A percentile compares a stretch with the other conserved stretches of the same genome.
These are phyloP conservation scores for Ochromonas danica DNA, from an alignment of 108 stramenopile genomes.

Conservation along the genomic window DNA sequence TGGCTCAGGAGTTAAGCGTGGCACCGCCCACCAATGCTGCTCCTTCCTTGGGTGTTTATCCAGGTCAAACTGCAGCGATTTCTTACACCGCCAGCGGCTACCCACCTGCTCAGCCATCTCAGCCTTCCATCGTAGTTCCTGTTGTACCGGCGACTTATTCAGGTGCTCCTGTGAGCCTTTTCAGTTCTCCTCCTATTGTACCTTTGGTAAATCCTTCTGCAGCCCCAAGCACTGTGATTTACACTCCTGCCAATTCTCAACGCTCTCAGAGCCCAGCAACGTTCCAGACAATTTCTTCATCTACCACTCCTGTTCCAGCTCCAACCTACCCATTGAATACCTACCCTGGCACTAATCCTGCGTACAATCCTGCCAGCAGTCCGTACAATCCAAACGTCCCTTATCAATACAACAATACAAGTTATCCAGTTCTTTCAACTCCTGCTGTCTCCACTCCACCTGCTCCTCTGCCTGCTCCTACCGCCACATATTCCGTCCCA, in stretches of 20 bases:
- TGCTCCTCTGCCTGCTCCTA: neutral
- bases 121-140: no score
- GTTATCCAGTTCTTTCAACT: neutral
- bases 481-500: neutral
- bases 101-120: no score
- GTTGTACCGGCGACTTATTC: no score
- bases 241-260: no score
- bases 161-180: no score
- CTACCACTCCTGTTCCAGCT: neutral
- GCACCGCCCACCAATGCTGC: neutral
- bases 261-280: no score
- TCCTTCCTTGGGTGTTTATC: no score
- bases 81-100: no score
- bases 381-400: neutral
- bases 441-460: neutral
- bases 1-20: neutral
- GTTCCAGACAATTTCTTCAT: neutral
- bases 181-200: no score
- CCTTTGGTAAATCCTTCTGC: no score
- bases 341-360: neutral
- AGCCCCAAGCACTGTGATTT: no score
- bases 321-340: neutral
- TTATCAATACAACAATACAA: neutral
- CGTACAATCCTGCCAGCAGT: neutral
- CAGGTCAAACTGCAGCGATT: no score